A percentile compares a stretch with the other conserved stretches of the same genome.
Conservation (phyloP, 495 filamentous ascomycete species). For the Margaritispora aquatica region DNA sequence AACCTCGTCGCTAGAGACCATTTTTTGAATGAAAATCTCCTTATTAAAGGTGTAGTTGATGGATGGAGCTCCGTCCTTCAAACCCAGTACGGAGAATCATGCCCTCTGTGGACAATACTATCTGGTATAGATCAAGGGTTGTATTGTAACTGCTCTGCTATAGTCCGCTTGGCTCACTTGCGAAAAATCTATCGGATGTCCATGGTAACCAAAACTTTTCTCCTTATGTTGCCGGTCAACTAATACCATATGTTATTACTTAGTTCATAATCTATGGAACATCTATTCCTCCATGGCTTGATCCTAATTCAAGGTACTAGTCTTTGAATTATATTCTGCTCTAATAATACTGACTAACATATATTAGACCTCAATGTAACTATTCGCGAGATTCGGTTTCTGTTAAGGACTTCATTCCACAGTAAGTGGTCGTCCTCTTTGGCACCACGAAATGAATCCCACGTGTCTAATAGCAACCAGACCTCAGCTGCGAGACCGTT, state of each 20-base stretch:
- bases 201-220: neutral
- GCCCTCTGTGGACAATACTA: constrained; percentile 4
- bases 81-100: neutral
- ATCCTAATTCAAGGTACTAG: constrained; percentile 4
- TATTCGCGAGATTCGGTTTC: constrained; percentile 2
- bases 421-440: neutral
- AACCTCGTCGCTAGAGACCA: neutral
- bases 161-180: constrained; percentile 1
- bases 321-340: constrained; percentile 2
- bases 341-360: neutral
- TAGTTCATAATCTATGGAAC: constrained; percentile 3
- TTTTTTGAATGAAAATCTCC: neutral
- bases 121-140: constrained; percentile 1
- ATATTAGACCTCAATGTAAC: neutral
- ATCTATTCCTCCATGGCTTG: constrained; percentile 3
- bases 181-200: constrained; percentile 4
- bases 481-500: constrained; percentile 1
- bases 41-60: constrained; percentile 1
- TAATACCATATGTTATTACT: neutral
- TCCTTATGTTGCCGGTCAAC: constrained; percentile 1
- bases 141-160: constrained; percentile 2
- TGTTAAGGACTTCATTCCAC: constrained; percentile 1
- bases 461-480: neutral
- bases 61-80: constrained; percentile 2
- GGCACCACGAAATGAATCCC: neutral